These are phyloP conservation scores for Lichtheimia ornata DNA, from an alignment of 371 early-diverging fungal species.

Conservation along the genomic window DNA sequence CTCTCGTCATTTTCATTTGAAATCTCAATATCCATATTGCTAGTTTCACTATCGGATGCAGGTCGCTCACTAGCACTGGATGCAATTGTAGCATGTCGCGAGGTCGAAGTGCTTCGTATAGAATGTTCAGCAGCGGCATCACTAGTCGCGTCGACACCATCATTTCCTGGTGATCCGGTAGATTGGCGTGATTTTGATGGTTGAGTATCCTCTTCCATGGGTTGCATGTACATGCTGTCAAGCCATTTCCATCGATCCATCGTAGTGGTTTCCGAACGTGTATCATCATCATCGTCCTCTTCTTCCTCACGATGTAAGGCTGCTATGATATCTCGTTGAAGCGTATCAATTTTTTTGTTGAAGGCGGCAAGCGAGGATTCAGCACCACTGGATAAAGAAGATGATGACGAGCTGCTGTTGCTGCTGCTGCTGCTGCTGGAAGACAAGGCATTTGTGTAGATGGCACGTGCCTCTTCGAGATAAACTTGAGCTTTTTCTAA, in stretches of 20 bases:
- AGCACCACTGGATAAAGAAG: too few relatives aligned
- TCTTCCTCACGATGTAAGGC: background rate
- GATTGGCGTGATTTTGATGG: too few relatives aligned
- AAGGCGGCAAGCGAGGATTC: too few relatives aligned
- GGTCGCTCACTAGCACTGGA: background rate
- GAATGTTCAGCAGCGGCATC: background rate
- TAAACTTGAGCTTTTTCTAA: conserved; percentile 8
- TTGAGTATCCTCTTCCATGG: too few relatives aligned
- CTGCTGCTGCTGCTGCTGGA: background rate
- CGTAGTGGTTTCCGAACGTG: background rate
- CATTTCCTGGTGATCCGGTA: too few relatives aligned
- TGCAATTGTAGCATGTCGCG: background rate
- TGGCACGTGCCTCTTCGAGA: conserved; percentile 3
- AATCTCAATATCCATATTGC: conserved; percentile 1
- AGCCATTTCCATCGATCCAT: conserved; percentile 20
- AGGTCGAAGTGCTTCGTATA: too few relatives aligned
- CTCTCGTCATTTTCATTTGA: background rate
- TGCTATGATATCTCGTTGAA: conserved; percentile 1
- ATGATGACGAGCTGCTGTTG: background rate
- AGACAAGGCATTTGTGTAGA: background rate
- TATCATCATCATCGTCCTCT: background rate
- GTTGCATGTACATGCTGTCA: conserved; percentile 16
- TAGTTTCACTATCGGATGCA: background rate
- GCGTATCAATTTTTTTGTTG: background rate
- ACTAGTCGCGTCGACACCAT: too few relatives aligned